Conservation (phyloP, 75 land plant genomes). For the Azolla pinnata region DNA sequence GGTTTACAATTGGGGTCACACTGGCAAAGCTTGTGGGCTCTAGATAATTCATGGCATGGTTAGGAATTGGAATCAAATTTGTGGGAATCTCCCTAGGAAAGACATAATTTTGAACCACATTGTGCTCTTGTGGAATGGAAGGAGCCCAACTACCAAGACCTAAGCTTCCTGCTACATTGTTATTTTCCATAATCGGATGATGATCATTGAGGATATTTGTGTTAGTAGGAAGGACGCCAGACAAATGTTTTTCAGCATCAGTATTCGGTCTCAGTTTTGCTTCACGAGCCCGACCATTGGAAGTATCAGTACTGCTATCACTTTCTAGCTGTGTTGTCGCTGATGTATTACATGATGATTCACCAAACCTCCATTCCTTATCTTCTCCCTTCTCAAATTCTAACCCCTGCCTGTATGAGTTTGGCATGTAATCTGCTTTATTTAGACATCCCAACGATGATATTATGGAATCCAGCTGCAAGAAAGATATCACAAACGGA, state of each 20-base stretch:
- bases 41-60: too few relatives aligned
- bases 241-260: too few relatives aligned
- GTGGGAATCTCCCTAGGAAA: too few relatives aligned
- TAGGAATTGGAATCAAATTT: too few relatives aligned
- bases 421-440: not conserved
- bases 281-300: not conserved
- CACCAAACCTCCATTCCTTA: conserved; percentile 3
- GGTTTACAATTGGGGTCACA: too few relatives aligned
- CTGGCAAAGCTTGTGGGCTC: too few relatives aligned
- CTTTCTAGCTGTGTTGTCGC: not conserved
- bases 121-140: not conserved
- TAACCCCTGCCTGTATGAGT: too few relatives aligned
- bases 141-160: conserved; percentile 4
- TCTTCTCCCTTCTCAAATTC: conserved; percentile 7
- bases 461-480: conserved; percentile 36
- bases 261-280: too few relatives aligned
- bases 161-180: not conserved
- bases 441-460: conserved; percentile 1
- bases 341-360: not conserved
- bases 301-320: conserved; percentile 11
- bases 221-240: too few relatives aligned
- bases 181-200: too few relatives aligned
- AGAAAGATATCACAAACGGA: conserved; percentile 1
- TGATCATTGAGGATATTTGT: too few relatives aligned
- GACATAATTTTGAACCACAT: conserved; percentile 3